These are phyloP conservation scores for Fonsecaea erecta DNA, from an alignment of 2,329 filamentous ascomycete species.

Conservation along the genomic window DNA sequence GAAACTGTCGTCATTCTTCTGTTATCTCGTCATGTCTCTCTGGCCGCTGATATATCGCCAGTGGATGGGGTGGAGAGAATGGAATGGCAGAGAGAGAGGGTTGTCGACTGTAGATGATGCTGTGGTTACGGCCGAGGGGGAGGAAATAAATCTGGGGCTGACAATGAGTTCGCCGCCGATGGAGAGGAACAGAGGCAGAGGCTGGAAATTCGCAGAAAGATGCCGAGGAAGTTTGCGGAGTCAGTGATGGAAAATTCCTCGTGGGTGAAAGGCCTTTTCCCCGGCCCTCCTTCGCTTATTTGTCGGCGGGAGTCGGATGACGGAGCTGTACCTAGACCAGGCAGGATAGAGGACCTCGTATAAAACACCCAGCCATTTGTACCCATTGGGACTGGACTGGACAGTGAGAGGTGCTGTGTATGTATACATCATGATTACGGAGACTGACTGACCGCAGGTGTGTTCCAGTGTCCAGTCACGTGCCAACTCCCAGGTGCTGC, in stretches of 20 bases:
- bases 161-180: constrained; percentile 8
- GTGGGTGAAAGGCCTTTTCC: background rate
- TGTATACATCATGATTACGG: background rate
- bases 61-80: background rate
- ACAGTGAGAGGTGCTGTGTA: too few relatives aligned
- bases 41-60: background rate
- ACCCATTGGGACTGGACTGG: too few relatives aligned
- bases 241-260: background rate
- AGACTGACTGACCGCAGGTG: too few relatives aligned
- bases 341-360: too few relatives aligned
- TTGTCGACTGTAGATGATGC: background rate
- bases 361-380: too few relatives aligned
- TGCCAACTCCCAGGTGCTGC: too few relatives aligned
- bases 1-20: constrained; percentile 65
- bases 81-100: background rate
- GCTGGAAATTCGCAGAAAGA: constrained; percentile 9
- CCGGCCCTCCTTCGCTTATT: background rate
- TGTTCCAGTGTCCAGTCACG: too few relatives aligned
- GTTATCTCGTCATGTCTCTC: constrained; percentile 29
- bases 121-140: constrained; percentile 13
- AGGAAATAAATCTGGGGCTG: constrained; percentile 9
- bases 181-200: constrained; percentile 5
- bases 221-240: constrained; percentile 17
- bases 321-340: background rate
- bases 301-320: constrained; percentile 1